Base-by-base conservation (phyloP, 257 asterid species). In the Parsonsia alboflavescens region DNA sequence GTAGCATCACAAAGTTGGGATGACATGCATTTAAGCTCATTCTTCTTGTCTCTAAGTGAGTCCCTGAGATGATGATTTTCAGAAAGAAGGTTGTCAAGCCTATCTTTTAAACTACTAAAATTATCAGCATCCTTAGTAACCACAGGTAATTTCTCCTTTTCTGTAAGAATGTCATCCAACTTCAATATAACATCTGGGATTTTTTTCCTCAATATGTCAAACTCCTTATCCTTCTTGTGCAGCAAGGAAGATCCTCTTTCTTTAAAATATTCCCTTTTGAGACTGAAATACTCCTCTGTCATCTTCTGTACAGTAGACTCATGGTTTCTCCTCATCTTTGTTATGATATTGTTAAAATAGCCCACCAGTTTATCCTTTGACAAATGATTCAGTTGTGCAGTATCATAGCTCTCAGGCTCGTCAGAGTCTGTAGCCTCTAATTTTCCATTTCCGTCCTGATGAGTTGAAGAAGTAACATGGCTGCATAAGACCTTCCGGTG, bases 281-380 rank as follows among this genome's bases (percentile, higher is more conserved):
- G 83, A 71, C 82, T 57, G 70, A 82, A 94, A 74, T 71, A 86
- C 21, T 85, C 85, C 69, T 92, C 99, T 9, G 97, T 89, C 85
- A 76, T 78, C 84, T 79, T 73, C 8, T 83, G 89, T 78, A 89
- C 71, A 70, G 81, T 85, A 56, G 91, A 85, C 80, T 94, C 99
- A 69, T 94, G 92, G 33, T 88, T 89, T 83, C 99, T 94, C 82
- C 75, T 92, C 79, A 88, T 80, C 84, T 84, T 80, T 58, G 87
- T 82, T 71, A 92, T 89, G 64, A 81, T 86, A 49, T 46, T 28
- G 72, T 87, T 90, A 73, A 92, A 94, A 79, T 89, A 77, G 72
- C 36, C 68, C 45, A 94, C 97, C 81, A 94, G 58, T 28, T 70
- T 84, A 72, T 87, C 95, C 77, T 73, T 81, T 1, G 54, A 3